Conservation (phyloP, 352 stramenopile species). For the Globisporangium canariense region DNA sequence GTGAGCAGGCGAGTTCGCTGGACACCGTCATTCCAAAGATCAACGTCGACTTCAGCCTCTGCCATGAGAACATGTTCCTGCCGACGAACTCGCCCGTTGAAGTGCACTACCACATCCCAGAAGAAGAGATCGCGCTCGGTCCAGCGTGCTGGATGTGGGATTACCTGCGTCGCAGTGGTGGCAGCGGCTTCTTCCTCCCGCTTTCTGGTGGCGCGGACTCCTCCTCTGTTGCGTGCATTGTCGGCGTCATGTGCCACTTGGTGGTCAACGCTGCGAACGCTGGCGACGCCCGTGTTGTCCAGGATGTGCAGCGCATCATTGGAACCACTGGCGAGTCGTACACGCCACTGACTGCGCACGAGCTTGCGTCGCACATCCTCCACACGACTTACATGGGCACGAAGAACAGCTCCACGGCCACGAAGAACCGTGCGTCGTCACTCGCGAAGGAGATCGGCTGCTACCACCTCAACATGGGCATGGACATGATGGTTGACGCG, state of each 20-base stretch:
- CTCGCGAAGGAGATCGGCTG: conserved; percentile 92
- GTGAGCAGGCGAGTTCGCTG: conserved; percentile 89
- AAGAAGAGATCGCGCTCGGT: conserved; percentile 97
- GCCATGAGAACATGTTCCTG: conserved; percentile 48
- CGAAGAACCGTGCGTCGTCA: conserved; percentile 84
- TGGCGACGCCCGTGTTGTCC: conserved; percentile 71
- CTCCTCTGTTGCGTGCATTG: conserved; percentile 94
- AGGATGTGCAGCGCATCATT: conserved; percentile 84
- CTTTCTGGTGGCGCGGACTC: conserved; percentile 96
- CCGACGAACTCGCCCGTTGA: conserved; percentile 46
- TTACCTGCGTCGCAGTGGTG: conserved; percentile 91
- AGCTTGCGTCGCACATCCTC: conserved; percentile 91
- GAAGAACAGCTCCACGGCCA: conserved; percentile 92
- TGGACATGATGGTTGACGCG: conserved; percentile 93
- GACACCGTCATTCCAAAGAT: conserved; percentile 63
- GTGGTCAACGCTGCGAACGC: conserved; percentile 82
- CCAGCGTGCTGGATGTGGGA: conserved; percentile 99
- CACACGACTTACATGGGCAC: conserved; percentile 99
- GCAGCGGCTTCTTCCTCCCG: conserved; percentile 93
- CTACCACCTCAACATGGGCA: conserved; percentile 95
- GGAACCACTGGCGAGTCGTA: conserved; percentile 54
- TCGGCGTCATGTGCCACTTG: conserved; percentile 97
- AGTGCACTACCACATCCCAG: conserved; percentile 79
- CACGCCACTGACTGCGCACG: conserved; percentile 64
- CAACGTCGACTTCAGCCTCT: conserved; percentile 67